Evolutionary conservation across 208 protist genomes (phyloP), one percentile per base, ranked within the genome.

Genomic region (Porcisia hertigi): DNA sequence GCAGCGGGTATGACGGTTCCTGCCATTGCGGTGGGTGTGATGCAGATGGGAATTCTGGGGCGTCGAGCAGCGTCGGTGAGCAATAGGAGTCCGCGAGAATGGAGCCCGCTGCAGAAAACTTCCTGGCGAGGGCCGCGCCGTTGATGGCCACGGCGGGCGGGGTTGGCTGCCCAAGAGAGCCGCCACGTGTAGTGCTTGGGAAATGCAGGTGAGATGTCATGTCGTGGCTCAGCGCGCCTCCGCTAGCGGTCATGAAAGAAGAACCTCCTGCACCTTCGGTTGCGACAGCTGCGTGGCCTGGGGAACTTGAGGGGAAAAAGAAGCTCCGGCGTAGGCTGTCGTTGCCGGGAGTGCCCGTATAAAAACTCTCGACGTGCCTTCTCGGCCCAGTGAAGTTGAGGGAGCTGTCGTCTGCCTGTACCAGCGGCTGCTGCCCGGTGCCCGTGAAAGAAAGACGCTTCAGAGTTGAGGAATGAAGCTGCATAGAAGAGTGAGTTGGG

Each of bases 301-400:
- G 16, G 14, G 43, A n/a, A 11, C 9, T 57, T 1, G 59, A 30
- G 7, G 83, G 83, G 34, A 86, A 83, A 57, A 83, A 83, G 54
- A 86, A 86, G 67, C 82, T 83, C 25, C 82, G 77, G 9, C 47
- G 75, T 20, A 86, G 60, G 64, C 79, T 85, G 53, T 83, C 79
- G 54, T 67, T 79, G 55, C 83, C 79, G 39, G 71, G 57, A 2
- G 71, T 85, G 63, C 77, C 75, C 36, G 71, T 63, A 63, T 84
- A 87, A 64, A 83, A 87, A 55, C 83, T 81, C 25, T 76, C 65
- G 59, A 62, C 70, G 74, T 80, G 80, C 25, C 75, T 72, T 1
- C 55, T 9, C 18, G 53, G 53, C 52, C 54, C 23, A 11, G 45
- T 25, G 2, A 18, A 16, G 25, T 9, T 45, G 55, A 60, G 1